Evolutionary conservation across 768 basidiomycete genomes (phyloP), one percentile per base, ranked within the genome.

Genomic region (Agrocybe praecox): DNA sequence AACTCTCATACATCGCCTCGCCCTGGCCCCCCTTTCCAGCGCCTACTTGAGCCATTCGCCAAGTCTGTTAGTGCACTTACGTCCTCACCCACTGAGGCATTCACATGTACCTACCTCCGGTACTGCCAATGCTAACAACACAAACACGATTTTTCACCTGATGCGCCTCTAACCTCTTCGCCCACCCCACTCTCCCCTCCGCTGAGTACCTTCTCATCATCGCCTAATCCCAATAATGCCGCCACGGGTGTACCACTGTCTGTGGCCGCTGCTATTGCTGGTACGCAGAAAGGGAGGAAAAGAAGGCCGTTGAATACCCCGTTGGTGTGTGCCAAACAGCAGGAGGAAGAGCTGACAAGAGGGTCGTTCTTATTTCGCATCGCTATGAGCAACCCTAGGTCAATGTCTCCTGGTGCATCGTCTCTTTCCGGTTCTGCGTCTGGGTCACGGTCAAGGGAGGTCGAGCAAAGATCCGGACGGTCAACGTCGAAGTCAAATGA

Each of bases 281-380:
- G 33, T 42, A 49, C 34, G 1, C 29, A 23, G 23, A 29, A 29
- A 29, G 17, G 26, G 4, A 48, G 48, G 14, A 49, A 21, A 12
- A 2, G 48, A 26, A 49, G 48, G 33, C 14, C 36, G 14, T n/a
- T 40, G 36, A 40, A 40, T 40, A 40, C 36, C 6, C 29, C 17
- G n/a, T 14, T 9, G 53, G 32, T 10, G 46, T 46, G 9, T 19
- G 23, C 24, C n/a, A 40, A 24, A n/a, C 47, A 44, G 33, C 53
- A 48, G 17, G 52, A 56, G 19, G 29, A 46, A 19, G 55, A 57
- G 55, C 58, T 66, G 26, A 61, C 61, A 26, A 63, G 61, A 43
- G 69, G 54, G 33, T 67, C 65, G 53, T 70, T 57, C 67, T 70
- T 65, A 26, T 78, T 68, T 69, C 76, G 58, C 66, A 70, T 66